A percentile compares a stretch with the other conserved stretches of the same genome.
These are phyloP conservation scores for Delphinella strobiligena DNA, from an alignment of 2,329 filamentous ascomycete species.

Conservation along the genomic window DNA sequence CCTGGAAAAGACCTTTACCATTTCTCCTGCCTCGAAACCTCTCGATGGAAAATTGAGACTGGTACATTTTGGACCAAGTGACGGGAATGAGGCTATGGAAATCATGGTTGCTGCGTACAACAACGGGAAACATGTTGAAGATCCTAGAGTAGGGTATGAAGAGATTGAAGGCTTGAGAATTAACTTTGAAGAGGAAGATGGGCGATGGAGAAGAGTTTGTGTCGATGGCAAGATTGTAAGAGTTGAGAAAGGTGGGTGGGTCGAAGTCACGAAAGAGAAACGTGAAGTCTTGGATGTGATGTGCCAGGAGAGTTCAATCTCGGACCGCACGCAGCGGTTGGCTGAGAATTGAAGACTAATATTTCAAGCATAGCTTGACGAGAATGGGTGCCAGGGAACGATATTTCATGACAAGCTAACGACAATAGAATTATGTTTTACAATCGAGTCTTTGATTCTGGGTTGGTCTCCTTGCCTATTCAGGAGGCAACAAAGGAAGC, in stretches of 20 bases:
- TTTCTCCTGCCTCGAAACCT: slow-evolving; percentile 61
- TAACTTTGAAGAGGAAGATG: slow-evolving; percentile 53
- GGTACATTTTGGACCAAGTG: slow-evolving; percentile 60
- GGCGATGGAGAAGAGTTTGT: slow-evolving; percentile 72
- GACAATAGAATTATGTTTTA: too few species aligned
- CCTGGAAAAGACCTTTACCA: slow-evolving; percentile 68
- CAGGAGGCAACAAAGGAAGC: too few species aligned
- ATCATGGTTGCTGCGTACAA: slow-evolving; percentile 58
- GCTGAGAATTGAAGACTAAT: not conserved
- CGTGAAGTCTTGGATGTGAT: slow-evolving; percentile 27
- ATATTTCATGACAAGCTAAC: too few species aligned
- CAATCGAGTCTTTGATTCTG: too few species aligned
- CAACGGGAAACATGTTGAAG: slow-evolving; percentile 41
- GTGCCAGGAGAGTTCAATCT: slow-evolving; percentile 3
- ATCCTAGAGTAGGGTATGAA: slow-evolving; percentile 55
- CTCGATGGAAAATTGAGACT: slow-evolving; percentile 60
- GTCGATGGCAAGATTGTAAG: slow-evolving; percentile 83
- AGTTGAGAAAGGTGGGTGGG: slow-evolving; percentile 57
- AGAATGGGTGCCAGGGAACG: too few species aligned
- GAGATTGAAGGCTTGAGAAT: slow-evolving; percentile 56
- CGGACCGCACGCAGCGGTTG: too few species aligned
- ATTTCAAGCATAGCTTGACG: not conserved
- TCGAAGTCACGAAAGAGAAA: slow-evolving; percentile 48
- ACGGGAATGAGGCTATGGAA: slow-evolving; percentile 56
- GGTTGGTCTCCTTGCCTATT: too few species aligned